phyloP scores from a whole-genome alignment of 495 filamentous ascomycete species.

The Achaetomiella virescens region DNA sequence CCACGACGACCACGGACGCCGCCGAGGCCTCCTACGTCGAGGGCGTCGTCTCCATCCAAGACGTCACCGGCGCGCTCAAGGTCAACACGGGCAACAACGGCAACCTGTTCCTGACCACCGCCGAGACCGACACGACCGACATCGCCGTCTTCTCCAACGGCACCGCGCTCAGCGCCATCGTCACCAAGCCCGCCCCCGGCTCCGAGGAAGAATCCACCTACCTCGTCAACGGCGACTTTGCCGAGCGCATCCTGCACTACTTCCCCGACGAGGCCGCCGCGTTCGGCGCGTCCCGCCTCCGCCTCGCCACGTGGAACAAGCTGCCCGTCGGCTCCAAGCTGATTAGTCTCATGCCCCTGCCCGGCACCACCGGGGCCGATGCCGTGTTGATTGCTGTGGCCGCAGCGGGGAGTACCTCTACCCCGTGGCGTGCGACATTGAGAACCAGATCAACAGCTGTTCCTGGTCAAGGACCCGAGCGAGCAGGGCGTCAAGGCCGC shows the following conservation, averaged over 20 bases:
- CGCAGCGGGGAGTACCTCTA: not conserved
- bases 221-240: constrained; percentile 6
- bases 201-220: no score
- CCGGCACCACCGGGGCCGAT: not conserved
- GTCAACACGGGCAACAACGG: constrained; percentile 9
- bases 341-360: constrained; percentile 7
- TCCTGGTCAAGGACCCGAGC: not conserved
- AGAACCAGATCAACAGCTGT: constrained; percentile 1
- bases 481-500: not conserved
- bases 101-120: constrained; percentile 11
- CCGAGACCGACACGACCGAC: not conserved
- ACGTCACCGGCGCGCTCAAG: not conserved
- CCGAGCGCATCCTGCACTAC: constrained; percentile 15
- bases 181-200: no score
- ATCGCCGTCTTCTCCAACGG: not conserved
- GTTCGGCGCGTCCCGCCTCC: constrained; percentile 14
- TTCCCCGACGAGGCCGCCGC: constrained; percentile 10
- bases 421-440: constrained; percentile 2
- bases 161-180: no score
- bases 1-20: not conserved
- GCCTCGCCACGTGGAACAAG: constrained; percentile 11
- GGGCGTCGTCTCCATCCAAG: not conserved
- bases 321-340: constrained; percentile 10
- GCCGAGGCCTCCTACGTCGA: not conserved
- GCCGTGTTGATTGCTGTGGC: not conserved